Evolutionary conservation across 257 asterid species (phyloP), one percentile per base, ranked within the genome.

Genomic region (Solanum ahanhuiri): DNA sequence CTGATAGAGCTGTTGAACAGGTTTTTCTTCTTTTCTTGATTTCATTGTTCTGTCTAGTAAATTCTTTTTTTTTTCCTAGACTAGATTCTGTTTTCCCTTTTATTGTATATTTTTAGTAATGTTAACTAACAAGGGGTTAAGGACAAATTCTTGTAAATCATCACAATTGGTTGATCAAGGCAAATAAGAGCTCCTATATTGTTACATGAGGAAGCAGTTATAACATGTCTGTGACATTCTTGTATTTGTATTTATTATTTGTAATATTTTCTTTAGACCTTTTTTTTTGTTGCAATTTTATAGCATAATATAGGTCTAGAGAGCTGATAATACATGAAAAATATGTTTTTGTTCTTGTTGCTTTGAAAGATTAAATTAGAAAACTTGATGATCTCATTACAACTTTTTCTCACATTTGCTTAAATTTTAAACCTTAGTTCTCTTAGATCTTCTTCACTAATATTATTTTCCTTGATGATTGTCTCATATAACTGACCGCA

Each of bases 1-100:
- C 77, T 87, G 88, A 83, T 71, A 54, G 88, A 73, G 88, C 86
- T 43, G 77, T 87, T 87, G 88, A 83, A 87, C 88, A 87, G 88
- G 88, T 87, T 25, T 35, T 30, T 41, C 30, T 41, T 57, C 10
- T 15, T 54, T 39, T 18, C 60, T 41, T 23, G 60, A 18, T 41
- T 41, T 70, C 45, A 66, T 66, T 64, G 17, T 45, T 45, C 64
- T 45, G 64, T 39, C 58, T n/a, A n/a, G 41, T 30, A 34, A 1
- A n/a, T 8, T 64, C 12, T 37, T 69, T 66, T 28, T 7, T 63
- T 33, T 86, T 83, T 57, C 33, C 33, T 54, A 28, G 11, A n/a
- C 31, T 30, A 54, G 71, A 67, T 11, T 31, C 69, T 77, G 64
- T 25, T 25, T 77, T 43, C 64, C 14, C 63, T 43, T 2, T 10